Evolutionary conservation across 495 filamentous ascomycete genomes (phyloP), one percentile per base, ranked within the genome.

Genomic region (Antarctomyces pellizariae): DNA sequence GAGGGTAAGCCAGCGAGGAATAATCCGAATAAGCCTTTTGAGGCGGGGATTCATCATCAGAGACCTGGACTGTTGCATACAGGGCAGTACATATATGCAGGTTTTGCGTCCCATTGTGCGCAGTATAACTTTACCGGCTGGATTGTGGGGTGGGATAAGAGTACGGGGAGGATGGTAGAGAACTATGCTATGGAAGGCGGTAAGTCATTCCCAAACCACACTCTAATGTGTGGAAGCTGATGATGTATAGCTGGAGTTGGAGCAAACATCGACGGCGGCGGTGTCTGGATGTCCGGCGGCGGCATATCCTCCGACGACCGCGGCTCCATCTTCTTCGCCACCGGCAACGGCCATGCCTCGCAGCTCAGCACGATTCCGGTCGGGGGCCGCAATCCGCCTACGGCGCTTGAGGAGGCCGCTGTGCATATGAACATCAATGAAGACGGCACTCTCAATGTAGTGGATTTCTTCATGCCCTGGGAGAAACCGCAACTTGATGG

Each of bases 61-160:
- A 42, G 52, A 5, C 51, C 51, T 1, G 52, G 43, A 9, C 35
- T 56, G n/a, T 27, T 53, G n/a, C 42, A 48, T 16, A 36, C 52
- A 2, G 49, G 49, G 7, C 36, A 56, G 25, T 47, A 31, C 22
- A 36, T 59, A 5, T 52, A 53, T 26, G 50, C 49, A 6, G 54
- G 50, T 3, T 59, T 56, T 28, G 54, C 47, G 3, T 50, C 46
- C 14, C 54, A 59, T 33, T 59, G 54, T 19, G 50, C 54, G 20
- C 46, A 54, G 26, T 59, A 43, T 36, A 57, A 59, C 29, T 56
- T 52, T 22, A 59, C 54, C 2, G 54, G 54, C 14, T 55, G 48
- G 38, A 36, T 59, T 13, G 47, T 56, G 10, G 52, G 56, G 7
- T 57, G 48, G 43, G 38, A 57, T 32, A 54, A 52, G 24, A 51